Base-by-base conservation (phyloP, 441 rosid genomes). In the Dalechampia spathulata region DNA sequence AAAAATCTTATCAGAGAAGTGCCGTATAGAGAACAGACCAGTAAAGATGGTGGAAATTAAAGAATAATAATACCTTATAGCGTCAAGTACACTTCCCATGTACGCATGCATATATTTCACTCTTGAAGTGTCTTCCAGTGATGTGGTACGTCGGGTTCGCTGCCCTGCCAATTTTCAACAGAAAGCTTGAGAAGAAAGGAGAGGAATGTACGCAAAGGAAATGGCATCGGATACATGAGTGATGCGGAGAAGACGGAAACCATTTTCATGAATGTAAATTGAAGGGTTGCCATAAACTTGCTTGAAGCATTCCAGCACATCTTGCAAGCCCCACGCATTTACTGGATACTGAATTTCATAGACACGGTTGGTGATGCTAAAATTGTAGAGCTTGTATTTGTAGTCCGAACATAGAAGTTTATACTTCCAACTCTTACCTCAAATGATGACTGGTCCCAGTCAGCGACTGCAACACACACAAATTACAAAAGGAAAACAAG, bases 191-290 rank as follows among this genome's bases (percentile, higher is more conserved):
- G n/a, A n/a, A n/a, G n/a, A n/a, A n/a, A n/a, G n/a, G n/a, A n/a
- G n/a, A n/a, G n/a, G n/a, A n/a, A n/a, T n/a, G n/a, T n/a, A n/a
- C n/a, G n/a, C n/a, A n/a, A n/a, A n/a, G n/a, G n/a, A n/a, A n/a
- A n/a, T n/a, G n/a, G n/a, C n/a, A n/a, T 30, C 8, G 8, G 34
- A 30, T 4, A 8, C 34, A 30, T 30, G 8, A 30, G 34, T 3
- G 34, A 30, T 3, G 8, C 34, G 65, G 63, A 52, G 45, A 38
- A 19, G 43, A 60, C 32, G 62, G 65, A 51, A 53, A 90, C 88
- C 97, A 49, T 90, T 90, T 73, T 90, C 91, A 51, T 80, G 78
- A 48, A 87, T 79, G 69, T 80, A 82, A 21, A 85, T 43, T 9
- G 83, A 85, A 70, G 90, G 86, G 62, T 87, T 90, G 61, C 79